These are phyloP conservation scores for Globisporangium polare DNA, from an alignment of 352 stramenopile species.

Conservation along the genomic window DNA sequence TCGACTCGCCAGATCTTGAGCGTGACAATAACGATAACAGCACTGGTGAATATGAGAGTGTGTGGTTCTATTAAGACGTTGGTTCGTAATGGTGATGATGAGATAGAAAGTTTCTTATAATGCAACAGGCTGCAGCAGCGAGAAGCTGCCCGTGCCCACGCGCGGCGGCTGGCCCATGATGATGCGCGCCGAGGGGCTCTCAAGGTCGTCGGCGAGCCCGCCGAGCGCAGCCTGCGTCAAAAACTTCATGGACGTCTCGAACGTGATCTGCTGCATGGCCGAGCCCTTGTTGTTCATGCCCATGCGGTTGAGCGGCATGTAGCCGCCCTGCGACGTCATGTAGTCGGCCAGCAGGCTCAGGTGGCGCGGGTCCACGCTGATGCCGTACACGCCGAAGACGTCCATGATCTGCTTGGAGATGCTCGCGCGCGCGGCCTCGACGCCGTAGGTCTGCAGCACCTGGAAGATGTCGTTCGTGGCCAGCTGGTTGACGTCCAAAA, in stretches of 20 bases:
- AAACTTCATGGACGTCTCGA: constrained; percentile 99
- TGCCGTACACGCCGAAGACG: constrained; percentile 99
- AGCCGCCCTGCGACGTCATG: constrained; percentile 98
- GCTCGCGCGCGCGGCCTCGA: constrained; percentile 95
- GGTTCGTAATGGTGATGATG: constrained; percentile 3
- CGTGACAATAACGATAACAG: no score
- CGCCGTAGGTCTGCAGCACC: constrained; percentile 96
- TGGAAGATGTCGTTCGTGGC: constrained; percentile 98
- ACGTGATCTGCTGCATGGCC: constrained; percentile 99
- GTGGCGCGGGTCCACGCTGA: constrained; percentile 97
- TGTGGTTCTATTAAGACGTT: constrained; percentile 9
- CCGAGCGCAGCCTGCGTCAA: constrained; percentile 94
- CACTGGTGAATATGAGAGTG: background rate
- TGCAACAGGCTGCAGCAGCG: constrained; percentile 87
- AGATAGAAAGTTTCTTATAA: constrained; percentile 33
- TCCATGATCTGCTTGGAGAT: constrained; percentile 99
- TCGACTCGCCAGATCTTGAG: no score
- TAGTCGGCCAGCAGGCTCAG: constrained; percentile 99
- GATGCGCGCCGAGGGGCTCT: constrained; percentile 93
- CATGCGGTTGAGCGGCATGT: constrained; percentile 97
- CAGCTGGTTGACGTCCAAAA: constrained; percentile 94
- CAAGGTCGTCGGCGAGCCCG: constrained; percentile 86
- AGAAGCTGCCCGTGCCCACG: constrained; percentile 96
- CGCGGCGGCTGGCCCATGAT: constrained; percentile 93
- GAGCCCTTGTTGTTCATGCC: constrained; percentile 96